Evolutionary conservation across 371 early-diverging fungal genomes (phyloP), one percentile per base, ranked within the genome.

Genomic region (Mortierella sp.): DNA sequence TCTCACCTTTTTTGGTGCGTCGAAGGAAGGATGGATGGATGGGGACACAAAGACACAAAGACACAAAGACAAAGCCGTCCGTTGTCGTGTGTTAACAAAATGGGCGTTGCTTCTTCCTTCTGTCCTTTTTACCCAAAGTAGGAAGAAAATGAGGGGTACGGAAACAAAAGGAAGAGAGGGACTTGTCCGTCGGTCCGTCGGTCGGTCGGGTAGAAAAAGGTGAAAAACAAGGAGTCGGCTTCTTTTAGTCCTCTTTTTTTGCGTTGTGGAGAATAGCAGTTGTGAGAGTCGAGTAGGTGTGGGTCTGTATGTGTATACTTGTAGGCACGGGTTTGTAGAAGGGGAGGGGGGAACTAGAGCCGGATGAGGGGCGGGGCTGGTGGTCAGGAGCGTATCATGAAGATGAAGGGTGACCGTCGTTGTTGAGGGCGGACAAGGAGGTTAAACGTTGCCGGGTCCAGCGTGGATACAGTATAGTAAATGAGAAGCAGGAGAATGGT

Each of bases 351-450:
- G 75, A 71, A 70, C 41, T 51, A 32, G 56, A 73, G 51, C 41
- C 32, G 49, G 44, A 51, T 46, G 32, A 46, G 21, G 49, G 32
- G 49, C 49, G 29, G 56, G 38, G 24, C 11, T 18, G 38, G 56
- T 24, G 75, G 75, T 78, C 78, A 78, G 70, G 78, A 78, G 44
- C 70, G 77, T 58, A 76, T 70, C 73, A 81, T 72, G 70, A 76
- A 70, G 72, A 74, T 43, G 38, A 71, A 63, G n/a, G 63, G 58
- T 44, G 77, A 73, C 76, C 63, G 77, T 70, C 63, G 77, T 70
- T 74, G 56, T 56, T 27, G 76, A 10, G 55, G 32, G 35, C 46
- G 56, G n/a, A 70, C 29, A 58, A 11, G 71, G n/a, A 38, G 43
- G 46, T 44, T 12, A 18, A 29, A 29, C 27, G 58, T 51, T 51